Evolutionary conservation across 805 yeast genomes (phyloP).

Genomic region (Saturnispora sanitii): DNA sequence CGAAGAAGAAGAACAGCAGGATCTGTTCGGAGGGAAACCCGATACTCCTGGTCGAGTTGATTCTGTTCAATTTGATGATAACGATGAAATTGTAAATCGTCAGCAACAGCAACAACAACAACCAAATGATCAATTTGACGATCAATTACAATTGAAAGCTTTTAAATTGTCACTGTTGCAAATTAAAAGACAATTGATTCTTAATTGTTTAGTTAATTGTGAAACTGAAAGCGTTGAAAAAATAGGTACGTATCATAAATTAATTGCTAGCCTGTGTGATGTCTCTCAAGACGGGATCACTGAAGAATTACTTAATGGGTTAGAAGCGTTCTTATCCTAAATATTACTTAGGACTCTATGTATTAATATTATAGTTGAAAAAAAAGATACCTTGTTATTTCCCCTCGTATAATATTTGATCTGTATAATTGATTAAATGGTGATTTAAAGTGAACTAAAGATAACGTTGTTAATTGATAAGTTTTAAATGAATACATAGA

Average conservation of each 20-base stretch:
- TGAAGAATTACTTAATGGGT: conserved; percentile 68
- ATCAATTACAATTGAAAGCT: conserved; percentile 11
- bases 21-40: too few species aligned
- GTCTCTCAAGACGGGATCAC: conserved; percentile 71
- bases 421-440: too few species aligned
- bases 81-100: not conserved
- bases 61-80: not conserved
- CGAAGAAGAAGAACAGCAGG: conserved; percentile 23
- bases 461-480: too few species aligned
- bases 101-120: not conserved
- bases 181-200: conserved; percentile 12
- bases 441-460: too few species aligned
- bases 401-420: too few species aligned
- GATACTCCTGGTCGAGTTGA: too few species aligned
- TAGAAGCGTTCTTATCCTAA: conserved; percentile 31
- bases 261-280: conserved; percentile 71
- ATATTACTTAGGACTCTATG: too few species aligned
- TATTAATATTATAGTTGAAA: too few species aligned
- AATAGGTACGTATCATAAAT: conserved; percentile 46
- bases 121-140: conserved; percentile 15
- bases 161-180: conserved; percentile 32
- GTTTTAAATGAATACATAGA: too few species aligned
- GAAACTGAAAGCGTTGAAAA: conserved; percentile 28
- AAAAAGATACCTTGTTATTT: too few species aligned
- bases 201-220: conserved; percentile 3